These are phyloP conservation scores for Tolypocladium endophyticum DNA, from an alignment of 2,329 filamentous ascomycete species.

Conservation along the genomic window DNA sequence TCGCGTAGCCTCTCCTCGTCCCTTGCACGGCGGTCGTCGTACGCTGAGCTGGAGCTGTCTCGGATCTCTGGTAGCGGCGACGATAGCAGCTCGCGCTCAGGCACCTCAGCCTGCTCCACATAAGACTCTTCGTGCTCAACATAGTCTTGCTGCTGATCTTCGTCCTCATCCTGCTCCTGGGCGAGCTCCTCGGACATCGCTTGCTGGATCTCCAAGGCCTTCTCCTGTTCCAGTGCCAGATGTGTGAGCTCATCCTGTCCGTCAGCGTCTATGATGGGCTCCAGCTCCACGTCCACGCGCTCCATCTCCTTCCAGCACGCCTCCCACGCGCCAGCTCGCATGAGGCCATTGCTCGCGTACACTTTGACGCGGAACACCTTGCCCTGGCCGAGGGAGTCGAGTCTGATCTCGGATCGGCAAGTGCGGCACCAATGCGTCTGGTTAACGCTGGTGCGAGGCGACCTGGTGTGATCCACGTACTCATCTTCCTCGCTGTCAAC, in stretches of 20 bases:
- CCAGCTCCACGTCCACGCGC: constrained; percentile 87
- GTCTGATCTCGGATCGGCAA: constrained; percentile 44
- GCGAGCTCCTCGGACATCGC: constrained; percentile 15
- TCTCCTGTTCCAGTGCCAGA: constrained; percentile 37
- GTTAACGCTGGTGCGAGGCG: constrained; percentile 9
- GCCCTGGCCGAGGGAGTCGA: constrained; percentile 39
- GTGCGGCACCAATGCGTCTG: constrained; percentile 46
- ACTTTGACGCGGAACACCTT: constrained; percentile 72
- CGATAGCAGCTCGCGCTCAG: constrained; percentile 1
- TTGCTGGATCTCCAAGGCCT: constrained; percentile 17
- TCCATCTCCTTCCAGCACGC: constrained; percentile 98
- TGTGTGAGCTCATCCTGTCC: constrained; percentile 50
- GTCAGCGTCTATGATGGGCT: constrained; percentile 55
- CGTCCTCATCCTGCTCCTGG: constrained; percentile 2
- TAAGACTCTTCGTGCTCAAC: neutral
- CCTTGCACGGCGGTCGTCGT: constrained; percentile 24
- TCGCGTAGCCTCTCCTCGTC: constrained; percentile 44
- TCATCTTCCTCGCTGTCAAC: constrained; percentile 38
- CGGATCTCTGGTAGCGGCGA: constrained; percentile 7
- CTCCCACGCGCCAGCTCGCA: constrained; percentile 84
- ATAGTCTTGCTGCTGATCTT: neutral
- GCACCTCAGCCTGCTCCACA: constrained; percentile 4
- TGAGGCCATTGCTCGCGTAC: constrained; percentile 89
- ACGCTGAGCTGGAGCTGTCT: constrained; percentile 4
- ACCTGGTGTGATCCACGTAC: constrained; percentile 20